These are phyloP conservation scores for Penicillium polonicum DNA, from an alignment of 2,329 filamentous ascomycete species.

Conservation along the genomic window DNA sequence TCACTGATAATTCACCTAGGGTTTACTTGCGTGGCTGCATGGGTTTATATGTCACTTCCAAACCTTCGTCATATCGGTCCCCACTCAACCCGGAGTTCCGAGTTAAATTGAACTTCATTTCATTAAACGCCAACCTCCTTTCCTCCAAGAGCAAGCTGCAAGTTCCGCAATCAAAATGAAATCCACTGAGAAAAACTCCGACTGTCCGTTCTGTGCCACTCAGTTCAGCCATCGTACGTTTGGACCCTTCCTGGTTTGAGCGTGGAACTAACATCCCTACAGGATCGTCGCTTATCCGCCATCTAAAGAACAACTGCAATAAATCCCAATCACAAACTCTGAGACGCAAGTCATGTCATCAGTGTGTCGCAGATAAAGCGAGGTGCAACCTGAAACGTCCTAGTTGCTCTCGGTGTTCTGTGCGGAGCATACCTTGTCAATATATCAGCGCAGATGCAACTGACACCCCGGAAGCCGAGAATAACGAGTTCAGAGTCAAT, in stretches of 20 bases:
- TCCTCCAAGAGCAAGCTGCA: background rate
- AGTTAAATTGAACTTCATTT: background rate
- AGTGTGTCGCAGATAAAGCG: conserved; percentile 1
- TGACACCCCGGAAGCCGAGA: background rate
- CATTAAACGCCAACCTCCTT: background rate
- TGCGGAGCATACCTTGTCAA: background rate
- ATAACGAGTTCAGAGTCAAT: background rate
- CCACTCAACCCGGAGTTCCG: conserved; percentile 6
- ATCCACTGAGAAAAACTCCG: background rate
- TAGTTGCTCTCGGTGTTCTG: background rate
- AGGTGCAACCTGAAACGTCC: conserved; percentile 6
- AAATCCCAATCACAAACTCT: background rate
- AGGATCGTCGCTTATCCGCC: conserved; percentile 11
- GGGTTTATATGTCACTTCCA: background rate
- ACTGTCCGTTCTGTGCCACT: background rate
- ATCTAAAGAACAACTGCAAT: conserved; percentile 7
- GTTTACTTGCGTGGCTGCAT: background rate
- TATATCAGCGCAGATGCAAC: background rate
- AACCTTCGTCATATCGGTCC: background rate
- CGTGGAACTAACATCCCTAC: background rate
- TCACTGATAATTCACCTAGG: background rate
- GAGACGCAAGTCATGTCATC: conserved; percentile 4
- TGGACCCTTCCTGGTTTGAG: background rate
- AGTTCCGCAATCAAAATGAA: background rate
- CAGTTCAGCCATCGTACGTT: conserved; percentile 3